Percentiles rank a stretch among this genome's conserved stretches.
phyloP scores from a whole-genome alignment of 495 filamentous ascomycete genomes.

The Penicillium dipodomyicola region DNA sequence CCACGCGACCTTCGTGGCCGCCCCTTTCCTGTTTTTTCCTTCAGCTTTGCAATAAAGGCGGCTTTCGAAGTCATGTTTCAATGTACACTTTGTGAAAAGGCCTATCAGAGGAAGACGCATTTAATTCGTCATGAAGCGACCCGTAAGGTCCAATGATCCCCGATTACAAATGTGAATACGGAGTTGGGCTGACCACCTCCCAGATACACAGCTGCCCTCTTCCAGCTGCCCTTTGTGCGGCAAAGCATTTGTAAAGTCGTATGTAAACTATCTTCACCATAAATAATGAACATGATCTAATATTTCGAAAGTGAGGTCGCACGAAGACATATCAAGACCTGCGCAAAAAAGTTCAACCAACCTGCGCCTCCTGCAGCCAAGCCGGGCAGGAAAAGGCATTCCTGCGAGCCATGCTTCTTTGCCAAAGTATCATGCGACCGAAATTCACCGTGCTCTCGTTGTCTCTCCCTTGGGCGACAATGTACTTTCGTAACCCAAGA shows the following conservation, averaged over 20 bases:
- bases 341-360: constrained; percentile 37
- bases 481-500: constrained; percentile 24
- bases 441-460: constrained; percentile 32
- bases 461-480: constrained; percentile 21
- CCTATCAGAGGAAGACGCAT: constrained; percentile 35
- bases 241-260: constrained; percentile 38
- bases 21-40: neutral
- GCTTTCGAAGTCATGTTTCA: constrained; percentile 27
- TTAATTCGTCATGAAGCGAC: constrained; percentile 34
- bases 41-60: neutral
- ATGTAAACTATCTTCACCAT: neutral
- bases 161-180: neutral
- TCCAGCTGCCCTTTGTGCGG: constrained; percentile 39
- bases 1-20: neutral
- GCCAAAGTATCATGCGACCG: constrained; percentile 36
- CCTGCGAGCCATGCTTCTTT: constrained; percentile 34
- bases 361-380: constrained; percentile 29
- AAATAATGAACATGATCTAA: neutral
- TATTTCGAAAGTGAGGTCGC: constrained; percentile 32
- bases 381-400: constrained; percentile 36
- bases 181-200: constrained; percentile 16
- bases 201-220: constrained; percentile 29
- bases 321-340: constrained; percentile 36
- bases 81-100: constrained; percentile 33
- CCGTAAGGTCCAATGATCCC: constrained; percentile 20